Conservation (phyloP, 495 filamentous ascomycete genomes). For the Poronia punctata region DNA sequence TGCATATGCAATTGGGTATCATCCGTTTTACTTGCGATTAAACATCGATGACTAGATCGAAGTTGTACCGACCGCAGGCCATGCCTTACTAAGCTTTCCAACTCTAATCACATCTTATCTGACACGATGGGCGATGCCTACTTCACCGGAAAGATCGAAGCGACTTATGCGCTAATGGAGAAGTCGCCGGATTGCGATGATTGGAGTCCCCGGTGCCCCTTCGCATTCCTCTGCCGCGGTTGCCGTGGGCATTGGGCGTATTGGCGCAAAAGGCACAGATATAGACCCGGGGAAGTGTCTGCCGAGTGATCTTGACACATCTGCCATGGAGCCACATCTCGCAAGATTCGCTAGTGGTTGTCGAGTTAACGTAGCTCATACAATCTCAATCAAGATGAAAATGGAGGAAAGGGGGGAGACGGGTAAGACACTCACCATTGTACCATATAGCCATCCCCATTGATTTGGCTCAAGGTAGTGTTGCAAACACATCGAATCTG, state of each 20-base stretch:
- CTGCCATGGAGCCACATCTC: constrained; percentile 76
- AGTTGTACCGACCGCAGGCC: not conserved
- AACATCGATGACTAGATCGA: too few relatives aligned
- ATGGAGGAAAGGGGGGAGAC: too few relatives aligned
- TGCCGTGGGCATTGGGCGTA: constrained; percentile 50
- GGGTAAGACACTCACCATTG: constrained; percentile 56
- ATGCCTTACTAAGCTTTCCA: too few relatives aligned
- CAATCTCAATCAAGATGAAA: too few relatives aligned
- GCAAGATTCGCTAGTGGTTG: constrained; percentile 64
- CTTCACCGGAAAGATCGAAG: constrained; percentile 47
- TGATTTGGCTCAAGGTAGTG: constrained; percentile 31
- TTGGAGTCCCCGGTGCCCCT: constrained; percentile 19
- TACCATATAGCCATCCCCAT: constrained; percentile 69
- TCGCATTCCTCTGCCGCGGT: constrained; percentile 55
- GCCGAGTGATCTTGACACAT: constrained; percentile 65
- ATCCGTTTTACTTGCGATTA: too few relatives aligned
- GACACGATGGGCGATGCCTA: not conserved
- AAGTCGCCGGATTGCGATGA: constrained; percentile 36
- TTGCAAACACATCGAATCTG: constrained; percentile 69
- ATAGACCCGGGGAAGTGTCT: constrained; percentile 63
- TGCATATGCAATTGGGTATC: constrained; percentile 7
- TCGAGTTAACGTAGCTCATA: not conserved
- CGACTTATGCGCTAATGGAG: constrained; percentile 64
- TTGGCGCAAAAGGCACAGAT: constrained; percentile 76
- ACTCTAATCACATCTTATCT: too few relatives aligned